phyloP scores from a whole-genome alignment of 257 asterid species.

The Solanum etuberosum region DNA sequence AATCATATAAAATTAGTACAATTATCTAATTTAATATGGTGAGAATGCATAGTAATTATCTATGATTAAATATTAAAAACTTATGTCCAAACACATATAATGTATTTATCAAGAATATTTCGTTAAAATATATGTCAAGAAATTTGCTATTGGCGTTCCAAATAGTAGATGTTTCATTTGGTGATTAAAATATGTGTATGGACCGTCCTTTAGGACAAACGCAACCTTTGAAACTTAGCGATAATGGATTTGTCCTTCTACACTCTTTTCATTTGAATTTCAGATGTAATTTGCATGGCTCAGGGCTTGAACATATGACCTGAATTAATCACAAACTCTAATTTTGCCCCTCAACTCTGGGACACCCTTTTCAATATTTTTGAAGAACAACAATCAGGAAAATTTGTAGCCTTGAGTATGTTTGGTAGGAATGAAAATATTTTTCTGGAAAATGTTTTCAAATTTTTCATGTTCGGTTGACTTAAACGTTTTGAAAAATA shows the following conservation, averaged over 20 bases:
- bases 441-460: no score
- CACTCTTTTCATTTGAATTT: background rate
- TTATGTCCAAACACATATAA: background rate
- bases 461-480: background rate
- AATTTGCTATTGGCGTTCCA: background rate
- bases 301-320: background rate
- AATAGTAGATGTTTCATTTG: no score
- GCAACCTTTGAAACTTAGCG: background rate
- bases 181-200: background rate
- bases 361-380: background rate
- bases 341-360: background rate
- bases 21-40: background rate
- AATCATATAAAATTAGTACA: background rate
- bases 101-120: background rate
- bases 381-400: background rate
- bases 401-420: background rate
- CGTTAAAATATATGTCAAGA: background rate
- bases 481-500: no score
- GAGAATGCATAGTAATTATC: background rate
- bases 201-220: background rate
- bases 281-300: background rate
- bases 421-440: no score
- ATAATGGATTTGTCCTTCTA: background rate
- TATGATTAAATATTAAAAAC: background rate
- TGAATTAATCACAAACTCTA: background rate